phyloP scores from a whole-genome alignment of 192 early-diverging fungal genomes.

The Umbelopsis vinacea region DNA sequence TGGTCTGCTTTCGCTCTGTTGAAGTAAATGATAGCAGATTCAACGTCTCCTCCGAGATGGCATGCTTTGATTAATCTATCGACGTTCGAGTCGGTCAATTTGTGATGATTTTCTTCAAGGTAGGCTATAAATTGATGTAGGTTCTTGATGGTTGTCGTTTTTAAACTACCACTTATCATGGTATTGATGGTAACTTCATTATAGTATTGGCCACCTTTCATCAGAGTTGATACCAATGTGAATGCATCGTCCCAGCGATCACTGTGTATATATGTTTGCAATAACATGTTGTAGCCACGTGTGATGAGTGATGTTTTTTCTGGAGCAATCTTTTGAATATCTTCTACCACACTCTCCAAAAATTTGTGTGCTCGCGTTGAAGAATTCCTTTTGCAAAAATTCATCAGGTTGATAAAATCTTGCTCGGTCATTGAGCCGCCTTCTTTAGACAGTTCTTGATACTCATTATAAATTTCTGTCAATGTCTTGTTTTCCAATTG shows the following conservation, averaged over 20 bases:
- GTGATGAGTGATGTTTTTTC: neutral
- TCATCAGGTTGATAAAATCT: conserved; percentile 17
- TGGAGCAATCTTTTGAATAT: conserved; percentile 7
- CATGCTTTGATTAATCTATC: conserved; percentile 31
- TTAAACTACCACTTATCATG: conserved; percentile 31
- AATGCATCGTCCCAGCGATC: conserved; percentile 21
- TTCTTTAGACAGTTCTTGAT: neutral
- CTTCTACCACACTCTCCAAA: conserved; percentile 7
- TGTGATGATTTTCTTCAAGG: neutral
- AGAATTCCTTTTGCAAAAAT: neutral
- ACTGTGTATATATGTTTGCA: conserved; percentile 22
- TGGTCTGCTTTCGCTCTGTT: conserved; percentile 22
- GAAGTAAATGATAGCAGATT: conserved; percentile 8
- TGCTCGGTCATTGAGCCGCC: neutral
- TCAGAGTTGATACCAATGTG: conserved; percentile 23
- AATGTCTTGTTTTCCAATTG: neutral
- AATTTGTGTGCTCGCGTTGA: conserved; percentile 2
- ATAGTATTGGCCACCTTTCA: neutral
- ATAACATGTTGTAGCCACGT: conserved; percentile 34
- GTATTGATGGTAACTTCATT: conserved; percentile 22
- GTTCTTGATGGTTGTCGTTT: conserved; percentile 13
- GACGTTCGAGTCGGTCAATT: neutral
- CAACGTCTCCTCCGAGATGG: neutral
- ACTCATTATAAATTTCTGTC: conserved; percentile 21
- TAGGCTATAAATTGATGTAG: conserved; percentile 5